Base-by-base conservation (phyloP, 257 asterid species). In the Echites panduratus region DNA sequence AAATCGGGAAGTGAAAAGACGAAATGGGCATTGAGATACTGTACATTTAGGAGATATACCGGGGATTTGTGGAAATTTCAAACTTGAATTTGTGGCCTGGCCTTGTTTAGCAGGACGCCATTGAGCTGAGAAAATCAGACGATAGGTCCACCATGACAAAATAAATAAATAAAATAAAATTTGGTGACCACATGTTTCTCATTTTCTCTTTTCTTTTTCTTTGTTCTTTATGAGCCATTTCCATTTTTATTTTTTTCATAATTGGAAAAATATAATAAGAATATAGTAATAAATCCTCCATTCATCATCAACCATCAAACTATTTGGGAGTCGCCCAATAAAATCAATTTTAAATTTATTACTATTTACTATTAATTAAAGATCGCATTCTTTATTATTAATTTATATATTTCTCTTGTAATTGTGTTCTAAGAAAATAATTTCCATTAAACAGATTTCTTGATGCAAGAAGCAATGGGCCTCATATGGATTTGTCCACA, bases 1-100 rank as follows among this genome's bases (percentile, higher is more conserved):
- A 65, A 75, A 74, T 65, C 52, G 57, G 26, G 73, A 9, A 0
- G 1, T n/a, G 65, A 44, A 83, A 75, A 71, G 82, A 84, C 95
- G n/a, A 6, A 3, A 59, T 13, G 58, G 50, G 66, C 81, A 82
- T 76, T 59, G 13, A 43, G 81, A 83, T 81, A 24, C 77, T 80
- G 70, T 44, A 17, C 52, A 0, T 41, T 62, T 75, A 66, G 3
- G 53, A 9, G 50, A 73, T 73, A 50, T 58, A 14, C 32, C 4
- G 2, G 75, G 63, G 47, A 5, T 54, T 75, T 71, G 69, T 68
- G 79, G 64, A 76, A 76, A n/a, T 50, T 50, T 9, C 29, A 38
- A 17, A 27, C 40, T 7, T 64, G 49, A 19, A 64, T 64, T 64
- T 38, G 69, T 64, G 69, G 69, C 29, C 49, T 17, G 7, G 47